Evolutionary conservation across 2,329 filamentous ascomycete species (phyloP).

Genomic region (Trichophyton rubrum): DNA sequence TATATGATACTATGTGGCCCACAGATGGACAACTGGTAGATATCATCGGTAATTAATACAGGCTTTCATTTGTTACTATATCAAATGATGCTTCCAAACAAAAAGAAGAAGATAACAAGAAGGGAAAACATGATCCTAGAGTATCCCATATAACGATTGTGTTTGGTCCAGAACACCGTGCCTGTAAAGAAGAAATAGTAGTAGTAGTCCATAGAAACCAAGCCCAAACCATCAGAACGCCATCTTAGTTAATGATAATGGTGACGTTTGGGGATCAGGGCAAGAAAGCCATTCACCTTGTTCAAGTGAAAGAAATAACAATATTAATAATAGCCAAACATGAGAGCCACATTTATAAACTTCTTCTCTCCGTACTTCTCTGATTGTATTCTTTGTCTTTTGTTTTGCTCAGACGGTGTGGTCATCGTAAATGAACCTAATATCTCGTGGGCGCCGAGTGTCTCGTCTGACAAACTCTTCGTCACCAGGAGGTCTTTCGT

Average conservation of each 20-base stretch:
- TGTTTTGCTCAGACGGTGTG: slow-evolving; percentile 30
- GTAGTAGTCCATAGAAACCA: neutral
- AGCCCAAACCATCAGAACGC: neutral
- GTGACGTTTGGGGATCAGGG: neutral
- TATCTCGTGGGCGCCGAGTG: slow-evolving; percentile 67
- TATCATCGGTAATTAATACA: neutral
- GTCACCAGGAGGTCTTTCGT: slow-evolving; percentile 81
- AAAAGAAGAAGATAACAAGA: too few species aligned
- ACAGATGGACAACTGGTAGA: neutral
- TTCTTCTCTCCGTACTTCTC: neutral
- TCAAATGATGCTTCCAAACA: too few species aligned
- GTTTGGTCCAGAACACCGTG: neutral
- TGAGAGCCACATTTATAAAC: neutral
- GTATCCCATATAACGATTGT: neutral
- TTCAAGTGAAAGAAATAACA: neutral
- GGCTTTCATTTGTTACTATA: neutral
- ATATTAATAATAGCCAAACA: too few species aligned
- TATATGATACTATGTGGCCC: neutral
- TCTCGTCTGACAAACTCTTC: slow-evolving; percentile 78
- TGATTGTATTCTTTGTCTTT: neutral
- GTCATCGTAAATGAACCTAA: slow-evolving; percentile 90
- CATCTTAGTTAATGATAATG: neutral
- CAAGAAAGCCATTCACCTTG: neutral
- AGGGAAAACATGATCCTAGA: neutral
- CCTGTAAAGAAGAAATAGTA: neutral